phyloP scores from a whole-genome alignment of 352 stramenopile genomes.

The Paralagenidium karlingii region DNA sequence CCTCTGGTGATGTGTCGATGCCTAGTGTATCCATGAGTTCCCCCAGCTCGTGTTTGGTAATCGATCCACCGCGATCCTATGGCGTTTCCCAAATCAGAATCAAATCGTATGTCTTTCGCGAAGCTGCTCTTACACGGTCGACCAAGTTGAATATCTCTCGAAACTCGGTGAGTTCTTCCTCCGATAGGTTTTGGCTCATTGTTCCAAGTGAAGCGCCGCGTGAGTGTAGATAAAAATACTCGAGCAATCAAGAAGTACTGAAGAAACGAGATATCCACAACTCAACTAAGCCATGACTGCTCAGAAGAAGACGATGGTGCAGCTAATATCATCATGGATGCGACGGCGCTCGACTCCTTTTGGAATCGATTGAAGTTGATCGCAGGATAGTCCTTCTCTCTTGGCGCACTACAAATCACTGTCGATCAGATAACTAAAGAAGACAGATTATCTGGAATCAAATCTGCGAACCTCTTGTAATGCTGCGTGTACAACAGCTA shows the following conservation, averaged over 20 bases:
- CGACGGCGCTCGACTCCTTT: conserved; percentile 30
- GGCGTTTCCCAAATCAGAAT: not conserved
- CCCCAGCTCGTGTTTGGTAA: conserved; percentile 89
- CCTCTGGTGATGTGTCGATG: conserved; percentile 86
- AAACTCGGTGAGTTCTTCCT: conserved; percentile 85
- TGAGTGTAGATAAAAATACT: no score
- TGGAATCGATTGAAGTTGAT: conserved; percentile 46
- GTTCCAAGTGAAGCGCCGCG: no score
- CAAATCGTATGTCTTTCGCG: not conserved
- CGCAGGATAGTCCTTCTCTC: no score
- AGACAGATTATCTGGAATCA: conserved; percentile 26
- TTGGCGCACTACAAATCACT: conserved; percentile 54
- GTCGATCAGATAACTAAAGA: conserved; percentile 58
- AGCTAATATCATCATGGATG: conserved; percentile 73
- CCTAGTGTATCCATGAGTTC: conserved; percentile 90
- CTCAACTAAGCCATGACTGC: no score
- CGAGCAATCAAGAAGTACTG: no score
- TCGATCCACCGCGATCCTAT: conserved; percentile 85
- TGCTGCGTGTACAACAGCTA: no score
- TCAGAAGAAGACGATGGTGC: conserved; percentile 65
- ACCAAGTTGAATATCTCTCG: conserved; percentile 93
- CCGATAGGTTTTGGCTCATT: conserved; percentile 52
- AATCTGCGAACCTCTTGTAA: no score
- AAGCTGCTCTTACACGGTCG: conserved; percentile 39
- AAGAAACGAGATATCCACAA: no score